Percentiles rank a stretch among this genome's conserved stretches.
Conservation (phyloP, 257 asterid species). For the Solanum pimpinellifolium region DNA sequence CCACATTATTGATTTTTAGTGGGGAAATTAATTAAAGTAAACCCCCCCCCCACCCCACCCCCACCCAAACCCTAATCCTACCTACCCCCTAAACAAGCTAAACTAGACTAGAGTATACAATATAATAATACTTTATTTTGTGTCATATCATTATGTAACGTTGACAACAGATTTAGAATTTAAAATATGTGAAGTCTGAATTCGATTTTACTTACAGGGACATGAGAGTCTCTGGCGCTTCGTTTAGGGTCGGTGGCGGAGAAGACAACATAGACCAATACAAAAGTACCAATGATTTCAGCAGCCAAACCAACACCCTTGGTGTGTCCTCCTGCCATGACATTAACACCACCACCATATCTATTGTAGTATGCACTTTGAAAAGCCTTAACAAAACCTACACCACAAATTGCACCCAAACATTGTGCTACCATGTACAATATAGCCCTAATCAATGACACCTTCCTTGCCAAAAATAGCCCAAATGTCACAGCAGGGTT, state of each 20-base stretch:
- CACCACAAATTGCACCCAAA: slow-evolving; percentile 67
- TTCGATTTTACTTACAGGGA: slow-evolving; percentile 32
- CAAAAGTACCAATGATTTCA: slow-evolving; percentile 71
- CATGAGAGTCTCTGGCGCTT: slow-evolving; percentile 71
- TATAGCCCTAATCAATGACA: slow-evolving; percentile 50
- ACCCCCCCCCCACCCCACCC: no score
- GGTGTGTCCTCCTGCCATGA: slow-evolving; percentile 34
- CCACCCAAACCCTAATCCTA: background rate
- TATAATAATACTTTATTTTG: no score
- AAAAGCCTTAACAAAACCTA: slow-evolving; percentile 65
- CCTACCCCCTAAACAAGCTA: background rate
- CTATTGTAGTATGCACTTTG: slow-evolving; percentile 33
- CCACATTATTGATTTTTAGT: background rate
- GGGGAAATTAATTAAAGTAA: background rate
- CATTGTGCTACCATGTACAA: slow-evolving; percentile 64
- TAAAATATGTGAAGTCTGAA: background rate
- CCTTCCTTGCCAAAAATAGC: slow-evolving; percentile 57
- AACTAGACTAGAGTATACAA: no score
- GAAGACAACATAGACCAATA: slow-evolving; percentile 72
- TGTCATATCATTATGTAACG: no score
- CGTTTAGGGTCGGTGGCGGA: slow-evolving; percentile 78
- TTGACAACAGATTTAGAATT: background rate
- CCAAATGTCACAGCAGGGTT: slow-evolving; percentile 71
- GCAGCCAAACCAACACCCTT: slow-evolving; percentile 57
- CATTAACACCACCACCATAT: slow-evolving; percentile 64